Conservation (phyloP, 78 protist genomes). For the Trichosphaerium sp. region DNA sequence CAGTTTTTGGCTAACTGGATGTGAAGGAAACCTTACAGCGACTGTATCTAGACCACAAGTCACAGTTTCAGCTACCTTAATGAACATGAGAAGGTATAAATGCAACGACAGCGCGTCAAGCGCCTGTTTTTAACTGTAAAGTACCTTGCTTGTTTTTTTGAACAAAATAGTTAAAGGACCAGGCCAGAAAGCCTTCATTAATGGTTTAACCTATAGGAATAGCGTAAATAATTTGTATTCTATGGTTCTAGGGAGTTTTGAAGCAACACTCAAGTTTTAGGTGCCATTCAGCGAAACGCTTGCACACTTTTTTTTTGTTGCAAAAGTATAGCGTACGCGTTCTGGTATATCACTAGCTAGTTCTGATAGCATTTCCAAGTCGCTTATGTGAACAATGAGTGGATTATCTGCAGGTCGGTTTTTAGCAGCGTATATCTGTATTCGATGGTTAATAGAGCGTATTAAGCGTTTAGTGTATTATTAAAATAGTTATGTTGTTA, state of each 20-base stretch:
- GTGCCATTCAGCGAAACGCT: background rate
- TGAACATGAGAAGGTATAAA: too few species aligned
- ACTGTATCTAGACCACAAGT: slow-evolving; percentile 69
- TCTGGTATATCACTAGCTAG: background rate
- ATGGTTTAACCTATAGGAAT: background rate
- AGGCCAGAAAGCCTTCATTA: slow-evolving; percentile 73
- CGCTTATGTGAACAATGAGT: slow-evolving; percentile 74
- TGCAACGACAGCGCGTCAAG: too few species aligned
- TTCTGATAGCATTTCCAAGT: slow-evolving; percentile 10
- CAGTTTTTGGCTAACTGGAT: slow-evolving; percentile 13
- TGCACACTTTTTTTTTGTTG: background rate
- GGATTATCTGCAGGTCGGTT: slow-evolving; percentile 83
- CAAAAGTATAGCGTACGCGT: background rate
- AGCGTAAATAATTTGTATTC: background rate
- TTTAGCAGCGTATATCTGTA: slow-evolving; percentile 54
- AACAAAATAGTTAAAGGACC: slow-evolving; percentile 81
- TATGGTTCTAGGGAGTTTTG: background rate
- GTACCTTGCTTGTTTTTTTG: slow-evolving; percentile 2
- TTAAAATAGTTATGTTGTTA: too few species aligned
- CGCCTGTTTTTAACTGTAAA: background rate
- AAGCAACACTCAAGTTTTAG: background rate
- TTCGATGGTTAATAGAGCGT: background rate
- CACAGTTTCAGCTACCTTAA: slow-evolving; percentile 27
- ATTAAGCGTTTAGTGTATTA: background rate
- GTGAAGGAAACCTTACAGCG: slow-evolving; percentile 74